These are phyloP conservation scores for Ustilago curta DNA, from an alignment of 1,284 basidiomycete genomes.

Conservation along the genomic window DNA sequence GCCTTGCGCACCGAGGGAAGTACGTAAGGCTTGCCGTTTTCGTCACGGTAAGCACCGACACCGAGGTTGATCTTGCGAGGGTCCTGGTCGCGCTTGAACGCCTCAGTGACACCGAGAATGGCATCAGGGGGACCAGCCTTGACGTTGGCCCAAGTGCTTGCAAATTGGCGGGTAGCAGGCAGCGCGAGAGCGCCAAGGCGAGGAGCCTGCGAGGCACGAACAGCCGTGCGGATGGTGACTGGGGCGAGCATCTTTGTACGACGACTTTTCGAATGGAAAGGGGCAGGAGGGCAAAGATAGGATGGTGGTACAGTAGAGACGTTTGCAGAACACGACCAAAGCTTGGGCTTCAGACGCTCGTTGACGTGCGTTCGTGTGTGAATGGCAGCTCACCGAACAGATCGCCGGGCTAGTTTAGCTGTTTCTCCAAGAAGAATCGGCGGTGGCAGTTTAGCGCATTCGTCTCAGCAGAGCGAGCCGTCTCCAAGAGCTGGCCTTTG, in stretches of 20 bases:
- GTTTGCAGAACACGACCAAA: background rate
- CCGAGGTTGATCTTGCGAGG: slow-evolving; percentile 96
- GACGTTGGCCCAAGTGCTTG: slow-evolving; percentile 85
- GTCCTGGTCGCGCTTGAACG: slow-evolving; percentile 86
- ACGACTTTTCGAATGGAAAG: slow-evolving; percentile 1
- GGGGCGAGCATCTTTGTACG: slow-evolving; percentile 42
- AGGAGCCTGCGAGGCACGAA: slow-evolving; percentile 35
- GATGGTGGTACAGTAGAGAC: slow-evolving; percentile 10
- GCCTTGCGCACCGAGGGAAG: slow-evolving; percentile 91
- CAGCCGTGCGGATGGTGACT: slow-evolving; percentile 44
- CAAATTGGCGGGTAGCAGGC: slow-evolving; percentile 59
- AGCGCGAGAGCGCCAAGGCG: slow-evolving; percentile 35
- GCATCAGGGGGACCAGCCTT: slow-evolving; percentile 90
- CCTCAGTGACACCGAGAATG: slow-evolving; percentile 94
- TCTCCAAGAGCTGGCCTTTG: slow-evolving; percentile 8
- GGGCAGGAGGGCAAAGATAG: background rate
- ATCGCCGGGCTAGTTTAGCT: slow-evolving; percentile 19
- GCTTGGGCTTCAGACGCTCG: background rate
- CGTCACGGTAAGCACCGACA: slow-evolving; percentile 85
- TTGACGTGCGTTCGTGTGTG: background rate
- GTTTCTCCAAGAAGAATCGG: slow-evolving; percentile 15
- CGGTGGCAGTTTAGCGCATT: slow-evolving; percentile 8
- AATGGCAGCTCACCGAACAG: slow-evolving; percentile 16
- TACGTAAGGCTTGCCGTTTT: slow-evolving; percentile 93
- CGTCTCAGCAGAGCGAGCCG: background rate